These are phyloP conservation scores for Hydrangea macrophylla DNA, from an alignment of 148 eudicot species.

Conservation along the genomic window DNA sequence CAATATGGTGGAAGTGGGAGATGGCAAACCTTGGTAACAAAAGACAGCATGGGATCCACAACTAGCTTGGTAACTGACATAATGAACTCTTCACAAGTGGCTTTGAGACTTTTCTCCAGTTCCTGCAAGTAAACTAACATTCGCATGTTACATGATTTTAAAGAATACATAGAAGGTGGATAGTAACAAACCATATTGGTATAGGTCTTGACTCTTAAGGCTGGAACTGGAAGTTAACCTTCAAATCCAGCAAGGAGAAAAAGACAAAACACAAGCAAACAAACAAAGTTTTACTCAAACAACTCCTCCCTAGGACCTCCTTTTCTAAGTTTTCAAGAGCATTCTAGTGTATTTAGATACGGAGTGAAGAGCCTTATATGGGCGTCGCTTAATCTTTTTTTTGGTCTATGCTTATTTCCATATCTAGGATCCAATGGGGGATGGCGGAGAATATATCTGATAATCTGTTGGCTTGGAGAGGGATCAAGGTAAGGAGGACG, in stretches of 20 bases:
- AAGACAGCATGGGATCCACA: slow-evolving; percentile 97
- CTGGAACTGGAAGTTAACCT: background rate
- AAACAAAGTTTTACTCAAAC: background rate
- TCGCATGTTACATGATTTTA: background rate
- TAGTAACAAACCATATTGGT: background rate
- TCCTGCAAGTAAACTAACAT: slow-evolving; percentile 52
- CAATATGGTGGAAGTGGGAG: background rate
- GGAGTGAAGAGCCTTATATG: no score
- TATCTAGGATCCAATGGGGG: no score
- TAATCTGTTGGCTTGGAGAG: no score
- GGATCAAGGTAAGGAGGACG: no score
- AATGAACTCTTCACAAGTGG: slow-evolving; percentile 97
- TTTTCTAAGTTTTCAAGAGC: no score
- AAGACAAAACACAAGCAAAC: no score
- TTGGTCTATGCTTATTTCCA: no score
- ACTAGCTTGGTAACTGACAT: slow-evolving; percentile 93
- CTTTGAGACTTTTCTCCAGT: slow-evolving; percentile 84
- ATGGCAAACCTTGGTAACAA: slow-evolving; percentile 86
- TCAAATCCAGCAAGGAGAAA: background rate
- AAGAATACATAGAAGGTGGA: background rate
- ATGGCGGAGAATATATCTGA: no score
- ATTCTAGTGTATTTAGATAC: no score
- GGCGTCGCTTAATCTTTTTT: no score
- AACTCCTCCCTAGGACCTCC: background rate
- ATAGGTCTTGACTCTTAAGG: background rate